phyloP scores from a whole-genome alignment of 1,139 yeast species.

The Sugiyamaella sp. region DNA sequence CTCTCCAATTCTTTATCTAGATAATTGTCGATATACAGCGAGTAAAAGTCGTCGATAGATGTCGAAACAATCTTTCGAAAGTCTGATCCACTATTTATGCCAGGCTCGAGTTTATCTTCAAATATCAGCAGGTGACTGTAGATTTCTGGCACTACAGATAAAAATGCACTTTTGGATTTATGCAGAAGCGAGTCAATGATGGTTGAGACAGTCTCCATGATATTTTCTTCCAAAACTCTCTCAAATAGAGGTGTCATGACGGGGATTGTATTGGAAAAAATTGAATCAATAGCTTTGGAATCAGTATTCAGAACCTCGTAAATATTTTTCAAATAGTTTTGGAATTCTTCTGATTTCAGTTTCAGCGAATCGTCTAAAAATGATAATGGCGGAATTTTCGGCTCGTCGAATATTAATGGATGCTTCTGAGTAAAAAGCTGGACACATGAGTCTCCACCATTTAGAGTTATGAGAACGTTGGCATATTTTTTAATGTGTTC shows the following conservation, averaged over 20 bases:
- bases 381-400: conserved; percentile 20
- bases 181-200: conserved; percentile 31
- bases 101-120: conserved; percentile 36
- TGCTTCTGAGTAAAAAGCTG: conserved; percentile 52
- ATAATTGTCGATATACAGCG: conserved; percentile 46
- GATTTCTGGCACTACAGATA: conserved; percentile 27
- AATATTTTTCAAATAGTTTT: conserved; percentile 39
- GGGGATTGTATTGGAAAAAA: conserved; percentile 38
- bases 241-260: conserved; percentile 41
- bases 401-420: conserved; percentile 41
- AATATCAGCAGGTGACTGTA: conserved; percentile 31
- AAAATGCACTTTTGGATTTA: conserved; percentile 2
- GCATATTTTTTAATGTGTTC: conserved; percentile 45
- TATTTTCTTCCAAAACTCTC: conserved; percentile 43
- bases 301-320: conserved; percentile 44
- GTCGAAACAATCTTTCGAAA: conserved; percentile 42
- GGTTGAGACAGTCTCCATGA: conserved; percentile 39
- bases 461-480: conserved; percentile 43
- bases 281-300: conserved; percentile 44
- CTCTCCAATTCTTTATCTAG: conserved; percentile 46
- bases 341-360: conserved; percentile 41
- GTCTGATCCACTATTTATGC: conserved; percentile 36
- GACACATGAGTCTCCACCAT: conserved; percentile 49
- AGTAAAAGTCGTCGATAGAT: conserved; percentile 54
- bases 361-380: conserved; percentile 33